These are phyloP conservation scores for Colletotrichum navitas DNA, from an alignment of 2,329 filamentous ascomycete genomes.

Conservation along the genomic window DNA sequence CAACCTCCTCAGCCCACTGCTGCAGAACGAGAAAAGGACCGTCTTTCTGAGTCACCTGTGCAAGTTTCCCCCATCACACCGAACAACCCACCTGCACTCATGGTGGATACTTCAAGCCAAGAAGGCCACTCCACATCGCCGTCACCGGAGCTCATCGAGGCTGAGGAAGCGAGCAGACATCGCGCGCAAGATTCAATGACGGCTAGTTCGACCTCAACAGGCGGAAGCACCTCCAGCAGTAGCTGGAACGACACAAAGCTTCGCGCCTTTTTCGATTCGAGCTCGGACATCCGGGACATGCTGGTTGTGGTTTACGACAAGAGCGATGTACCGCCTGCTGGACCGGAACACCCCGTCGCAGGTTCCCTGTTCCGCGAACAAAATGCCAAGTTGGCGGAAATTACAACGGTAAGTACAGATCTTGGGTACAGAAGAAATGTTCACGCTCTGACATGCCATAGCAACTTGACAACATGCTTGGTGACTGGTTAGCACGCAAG, in stretches of 20 bases:
- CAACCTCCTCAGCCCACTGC: constrained; percentile 23
- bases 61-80: constrained; percentile 69
- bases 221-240: constrained; percentile 62
- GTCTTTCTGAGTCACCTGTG: constrained; percentile 76
- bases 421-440: constrained; percentile 6
- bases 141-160: constrained; percentile 70
- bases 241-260: constrained; percentile 91
- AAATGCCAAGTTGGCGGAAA: constrained; percentile 85
- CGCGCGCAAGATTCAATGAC: constrained; percentile 62
- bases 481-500: constrained; percentile 82
- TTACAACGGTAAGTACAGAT: constrained; percentile 74
- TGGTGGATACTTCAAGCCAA: constrained; percentile 78
- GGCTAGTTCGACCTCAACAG: constrained; percentile 61
- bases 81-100: constrained; percentile 73
- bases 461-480: constrained; percentile 89
- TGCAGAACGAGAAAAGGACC: constrained; percentile 50
- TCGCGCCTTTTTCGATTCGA: constrained; percentile 90
- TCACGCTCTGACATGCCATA: constrained; percentile 50
- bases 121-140: constrained; percentile 75
- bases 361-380: constrained; percentile 87
- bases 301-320: constrained; percentile 94
- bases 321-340: constrained; percentile 81
- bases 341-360: constrained; percentile 87
- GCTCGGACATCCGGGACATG: constrained; percentile 89
- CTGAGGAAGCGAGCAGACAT: constrained; percentile 55